phyloP scores from a whole-genome alignment of 176 grass and related monocot genomes.

The Hsuehochloa calcarea region DNA sequence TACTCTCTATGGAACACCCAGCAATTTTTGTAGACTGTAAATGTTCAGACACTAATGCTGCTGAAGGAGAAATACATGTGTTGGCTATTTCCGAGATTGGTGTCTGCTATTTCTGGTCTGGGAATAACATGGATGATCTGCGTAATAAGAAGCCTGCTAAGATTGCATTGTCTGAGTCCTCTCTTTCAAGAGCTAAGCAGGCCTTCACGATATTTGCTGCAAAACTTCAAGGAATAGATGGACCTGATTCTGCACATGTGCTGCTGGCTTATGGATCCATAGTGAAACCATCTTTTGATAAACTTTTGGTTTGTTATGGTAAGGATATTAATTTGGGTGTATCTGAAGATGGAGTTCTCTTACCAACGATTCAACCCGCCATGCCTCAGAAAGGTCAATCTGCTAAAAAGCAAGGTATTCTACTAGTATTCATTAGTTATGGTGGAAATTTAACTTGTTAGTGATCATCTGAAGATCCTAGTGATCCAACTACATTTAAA shows the following conservation, averaged over 20 bases:
- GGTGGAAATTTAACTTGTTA: background rate
- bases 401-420: conserved; percentile 59
- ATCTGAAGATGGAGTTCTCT: conserved; percentile 71
- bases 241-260: conserved; percentile 64
- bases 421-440: conserved; percentile 4
- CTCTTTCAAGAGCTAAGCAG: conserved; percentile 45
- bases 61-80: conserved; percentile 46
- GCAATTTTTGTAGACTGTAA: conserved; percentile 78
- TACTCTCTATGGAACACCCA: conserved; percentile 89
- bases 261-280: conserved; percentile 80
- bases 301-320: conserved; percentile 66
- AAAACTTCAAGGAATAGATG: conserved; percentile 62
- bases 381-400: conserved; percentile 52
- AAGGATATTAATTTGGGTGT: conserved; percentile 66
- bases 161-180: conserved; percentile 48
- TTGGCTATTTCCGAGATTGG: conserved; percentile 88
- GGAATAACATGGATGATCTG: conserved; percentile 53
- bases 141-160: conserved; percentile 73
- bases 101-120: conserved; percentile 87
- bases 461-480: background rate
- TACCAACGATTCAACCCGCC: conserved; percentile 45
- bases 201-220: conserved; percentile 66
- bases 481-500: background rate
- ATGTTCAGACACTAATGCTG: conserved; percentile 26
- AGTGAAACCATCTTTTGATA: conserved; percentile 86